phyloP scores from a whole-genome alignment of 2,329 filamentous ascomycete species.

The Ambrosiella beaveri region DNA sequence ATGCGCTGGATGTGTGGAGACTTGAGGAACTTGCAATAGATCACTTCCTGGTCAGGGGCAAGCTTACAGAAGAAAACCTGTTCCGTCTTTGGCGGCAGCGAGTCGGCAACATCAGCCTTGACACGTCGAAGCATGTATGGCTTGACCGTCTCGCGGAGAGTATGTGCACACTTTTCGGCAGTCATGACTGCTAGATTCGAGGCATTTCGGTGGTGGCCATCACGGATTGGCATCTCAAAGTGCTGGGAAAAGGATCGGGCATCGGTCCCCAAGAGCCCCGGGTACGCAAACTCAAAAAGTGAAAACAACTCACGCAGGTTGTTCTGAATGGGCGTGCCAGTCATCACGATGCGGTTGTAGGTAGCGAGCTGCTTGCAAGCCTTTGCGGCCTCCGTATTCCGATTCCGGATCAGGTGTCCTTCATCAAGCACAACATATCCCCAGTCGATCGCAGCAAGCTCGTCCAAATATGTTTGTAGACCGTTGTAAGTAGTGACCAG shows the following conservation, averaged over 20 bases:
- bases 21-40: slow-evolving; percentile 12
- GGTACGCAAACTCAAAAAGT: slow-evolving; percentile 91
- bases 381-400: slow-evolving; percentile 85
- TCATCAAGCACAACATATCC: slow-evolving; percentile 89
- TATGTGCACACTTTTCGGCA: slow-evolving; percentile 83
- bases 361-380: slow-evolving; percentile 89
- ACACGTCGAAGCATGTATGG: slow-evolving; percentile 83
- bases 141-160: slow-evolving; percentile 81
- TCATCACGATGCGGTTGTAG: slow-evolving; percentile 77
- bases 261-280: slow-evolving; percentile 77
- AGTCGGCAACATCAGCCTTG: slow-evolving; percentile 84
- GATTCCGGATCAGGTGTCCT: slow-evolving; percentile 95
- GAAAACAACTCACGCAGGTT: slow-evolving; percentile 93
- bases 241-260: slow-evolving; percentile 78
- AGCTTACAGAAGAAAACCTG: slow-evolving; percentile 93
- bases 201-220: slow-evolving; percentile 89
- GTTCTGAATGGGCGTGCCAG: slow-evolving; percentile 95
- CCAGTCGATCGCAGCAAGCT: slow-evolving; percentile 73
- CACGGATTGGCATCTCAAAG: slow-evolving; percentile 84
- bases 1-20: slow-evolving; percentile 13
- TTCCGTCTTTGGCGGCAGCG: slow-evolving; percentile 89
- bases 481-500: slow-evolving; percentile 92
- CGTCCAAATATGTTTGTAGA: slow-evolving; percentile 75
- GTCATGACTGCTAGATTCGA: slow-evolving; percentile 89
- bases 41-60: slow-evolving; percentile 31